phyloP scores from a whole-genome alignment of 164 flowering plant species.

The Vitis riparia region DNA sequence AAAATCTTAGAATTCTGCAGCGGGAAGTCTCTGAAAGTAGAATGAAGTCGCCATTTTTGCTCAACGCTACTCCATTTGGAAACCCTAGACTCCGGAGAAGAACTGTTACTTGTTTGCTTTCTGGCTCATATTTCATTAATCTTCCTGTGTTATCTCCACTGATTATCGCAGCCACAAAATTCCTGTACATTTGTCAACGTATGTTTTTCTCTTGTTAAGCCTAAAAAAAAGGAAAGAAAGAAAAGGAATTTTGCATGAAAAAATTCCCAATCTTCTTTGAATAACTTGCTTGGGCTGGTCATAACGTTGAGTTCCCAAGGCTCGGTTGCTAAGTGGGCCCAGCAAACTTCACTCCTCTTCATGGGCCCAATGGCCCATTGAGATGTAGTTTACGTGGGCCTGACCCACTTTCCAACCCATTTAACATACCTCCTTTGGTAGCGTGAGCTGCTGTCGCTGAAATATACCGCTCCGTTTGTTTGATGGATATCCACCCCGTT shows the following conservation, averaged over 20 bases:
- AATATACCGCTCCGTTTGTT: constrained; percentile 35
- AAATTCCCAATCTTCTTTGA: too few species aligned
- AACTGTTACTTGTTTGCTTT: constrained; percentile 17
- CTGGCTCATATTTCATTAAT: constrained; percentile 34
- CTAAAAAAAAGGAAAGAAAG: too few species aligned
- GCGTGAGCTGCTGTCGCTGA: constrained; percentile 47
- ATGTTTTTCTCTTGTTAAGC: too few species aligned
- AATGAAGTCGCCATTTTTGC: constrained; percentile 24
- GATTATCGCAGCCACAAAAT: constrained; percentile 16
- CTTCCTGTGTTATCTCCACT: constrained; percentile 37
- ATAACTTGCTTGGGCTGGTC: too few species aligned
- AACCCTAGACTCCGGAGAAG: constrained; percentile 26
- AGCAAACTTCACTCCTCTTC: too few species aligned
- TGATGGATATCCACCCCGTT: constrained; percentile 50
- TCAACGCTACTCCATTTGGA: constrained; percentile 39
- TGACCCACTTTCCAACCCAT: too few species aligned
- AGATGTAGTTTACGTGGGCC: too few species aligned
- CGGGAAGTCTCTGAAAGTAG: constrained; percentile 31
- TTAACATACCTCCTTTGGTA: constrained; percentile 39
- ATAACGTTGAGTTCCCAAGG: too few species aligned
- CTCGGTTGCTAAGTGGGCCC: too few species aligned
- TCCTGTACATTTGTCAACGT: constrained; percentile 16
- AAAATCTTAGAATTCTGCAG: constrained; percentile 26
- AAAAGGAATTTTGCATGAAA: too few species aligned
- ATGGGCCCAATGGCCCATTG: too few species aligned